Evolutionary conservation across 2,329 filamentous ascomycete species (phyloP).

Genomic region (Aureobasidium melanogenum): DNA sequence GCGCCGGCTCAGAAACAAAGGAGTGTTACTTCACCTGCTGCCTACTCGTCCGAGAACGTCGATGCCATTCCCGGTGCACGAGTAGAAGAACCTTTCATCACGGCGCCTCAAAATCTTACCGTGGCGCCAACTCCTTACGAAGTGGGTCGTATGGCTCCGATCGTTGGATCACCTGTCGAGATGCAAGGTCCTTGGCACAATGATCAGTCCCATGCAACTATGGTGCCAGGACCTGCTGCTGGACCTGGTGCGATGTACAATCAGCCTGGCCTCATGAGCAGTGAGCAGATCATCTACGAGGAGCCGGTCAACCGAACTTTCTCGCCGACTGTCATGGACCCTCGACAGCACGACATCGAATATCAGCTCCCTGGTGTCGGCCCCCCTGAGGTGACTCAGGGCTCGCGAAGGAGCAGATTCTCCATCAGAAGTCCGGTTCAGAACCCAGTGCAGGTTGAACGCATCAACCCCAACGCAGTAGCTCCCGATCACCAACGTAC

Average conservation of each 20-base stretch:
- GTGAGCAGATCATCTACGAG: conserved; percentile 1
- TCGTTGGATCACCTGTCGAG: conserved; percentile 2
- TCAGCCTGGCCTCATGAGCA: neutral
- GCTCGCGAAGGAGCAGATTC: neutral
- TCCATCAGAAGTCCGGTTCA: neutral
- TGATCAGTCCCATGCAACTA: neutral
- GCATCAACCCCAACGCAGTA: conserved; percentile 11
- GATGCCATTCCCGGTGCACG: neutral
- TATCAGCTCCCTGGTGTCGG: conserved; percentile 30
- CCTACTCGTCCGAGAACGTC: neutral
- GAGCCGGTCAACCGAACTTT: neutral
- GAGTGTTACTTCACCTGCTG: neutral
- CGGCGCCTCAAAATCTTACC: neutral
- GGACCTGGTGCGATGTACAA: neutral
- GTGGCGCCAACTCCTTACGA: neutral
- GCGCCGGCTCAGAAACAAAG: neutral
- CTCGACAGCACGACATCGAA: conserved; percentile 34
- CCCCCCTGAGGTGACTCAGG: conserved; percentile 19
- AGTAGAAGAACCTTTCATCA: too few relatives aligned
- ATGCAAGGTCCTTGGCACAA: neutral
- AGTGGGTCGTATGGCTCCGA: neutral
- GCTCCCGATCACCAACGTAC: neutral
- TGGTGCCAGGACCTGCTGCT: neutral
- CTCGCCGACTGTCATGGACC: conserved; percentile 17
- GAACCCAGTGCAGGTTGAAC: neutral